Base-by-base conservation (phyloP, 2,329 filamentous ascomycete species). In the Fusarium sterilihyphosum region DNA sequence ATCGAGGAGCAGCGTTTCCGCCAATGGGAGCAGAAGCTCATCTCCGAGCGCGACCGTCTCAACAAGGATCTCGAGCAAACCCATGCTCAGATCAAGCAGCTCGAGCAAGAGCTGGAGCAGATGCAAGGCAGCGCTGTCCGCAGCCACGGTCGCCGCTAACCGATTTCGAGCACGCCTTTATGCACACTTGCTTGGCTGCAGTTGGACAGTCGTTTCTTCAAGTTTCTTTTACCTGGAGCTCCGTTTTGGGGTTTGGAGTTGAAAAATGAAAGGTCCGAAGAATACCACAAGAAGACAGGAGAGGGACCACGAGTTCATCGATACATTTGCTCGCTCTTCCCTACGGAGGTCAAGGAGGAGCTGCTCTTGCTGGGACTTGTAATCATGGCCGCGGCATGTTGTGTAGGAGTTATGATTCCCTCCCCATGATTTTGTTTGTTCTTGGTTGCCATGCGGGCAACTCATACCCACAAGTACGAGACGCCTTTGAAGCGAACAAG, bases 11-110 rank as follows among this genome's bases (percentile, higher is more conserved):
- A 98, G 88, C 92, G 96, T 77, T 99, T 99, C 92, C 92, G 97
- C 85, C 93, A 97, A 87, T 99, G 96, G 96, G 96, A 99, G 88
- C 96, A 99, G 91, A 98, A 98, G 91, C 94, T 99, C 84, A 99
- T 99, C 81, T 92, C 94, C 74, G 96, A 99, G 91, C 93, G 96
- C 85, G 97, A 99, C 85, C 94, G 96, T 80, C 92, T 99, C 87
- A 99, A 99, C 92, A 99, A 99, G 92, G 96, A 99, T 82, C 91
- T 99, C 84, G 96, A 99, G 88, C 93, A 94, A 85, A 98, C 96
- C 78, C 97, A 99, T 82, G 96, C 96, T 81, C 92, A 89, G 85
- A 97, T 96, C 89, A 96, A 96, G 90, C 91, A 93, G 83, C 89
- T 97, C 79, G 96, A 99, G 87, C 88, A 90, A 78, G 96, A 99